Evolutionary conservation across 768 basidiomycete species (phyloP).

Genomic region (Myochromella boudieri): DNA sequence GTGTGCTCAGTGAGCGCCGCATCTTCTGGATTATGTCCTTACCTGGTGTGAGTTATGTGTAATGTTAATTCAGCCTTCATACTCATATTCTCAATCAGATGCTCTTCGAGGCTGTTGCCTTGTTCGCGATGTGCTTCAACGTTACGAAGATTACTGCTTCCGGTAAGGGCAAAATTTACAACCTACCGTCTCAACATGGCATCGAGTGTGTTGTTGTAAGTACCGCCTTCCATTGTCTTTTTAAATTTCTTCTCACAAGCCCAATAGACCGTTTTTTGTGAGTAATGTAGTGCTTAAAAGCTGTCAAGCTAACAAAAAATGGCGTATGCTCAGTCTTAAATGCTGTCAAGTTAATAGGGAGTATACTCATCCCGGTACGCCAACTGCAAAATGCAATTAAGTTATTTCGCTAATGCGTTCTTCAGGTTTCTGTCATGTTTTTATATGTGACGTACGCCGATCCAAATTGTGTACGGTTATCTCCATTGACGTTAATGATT

Average conservation of each 20-base stretch:
- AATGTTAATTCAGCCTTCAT: not conserved
- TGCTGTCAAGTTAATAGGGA: not conserved
- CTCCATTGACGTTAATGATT: too few species aligned
- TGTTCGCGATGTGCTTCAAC: not conserved
- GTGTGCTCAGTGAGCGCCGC: not conserved
- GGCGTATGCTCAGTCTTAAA: constrained; percentile 4
- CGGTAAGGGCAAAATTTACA: not conserved
- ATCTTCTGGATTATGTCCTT: constrained; percentile 8
- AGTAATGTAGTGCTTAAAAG: not conserved
- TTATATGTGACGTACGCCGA: too few species aligned
- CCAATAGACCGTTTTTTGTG: constrained; percentile 3
- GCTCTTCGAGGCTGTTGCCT: constrained; percentile 9
- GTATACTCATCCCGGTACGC: constrained; percentile 7
- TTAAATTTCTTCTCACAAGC: not conserved
- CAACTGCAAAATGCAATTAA: too few species aligned
- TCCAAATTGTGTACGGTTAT: too few species aligned
- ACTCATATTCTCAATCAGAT: not conserved
- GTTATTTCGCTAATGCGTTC: too few species aligned
- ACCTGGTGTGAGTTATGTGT: constrained; percentile 2
- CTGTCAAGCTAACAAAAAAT: not conserved
- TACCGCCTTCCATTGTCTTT: not conserved
- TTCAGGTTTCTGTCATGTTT: too few species aligned
- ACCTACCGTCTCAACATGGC: not conserved
- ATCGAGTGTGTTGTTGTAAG: constrained; percentile 1
- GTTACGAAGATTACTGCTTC: not conserved